A percentile compares a stretch with the other conserved stretches of the same genome.
phyloP scores from a whole-genome alignment of 1,139 yeast genomes.

The Kazachstania sp. region DNA sequence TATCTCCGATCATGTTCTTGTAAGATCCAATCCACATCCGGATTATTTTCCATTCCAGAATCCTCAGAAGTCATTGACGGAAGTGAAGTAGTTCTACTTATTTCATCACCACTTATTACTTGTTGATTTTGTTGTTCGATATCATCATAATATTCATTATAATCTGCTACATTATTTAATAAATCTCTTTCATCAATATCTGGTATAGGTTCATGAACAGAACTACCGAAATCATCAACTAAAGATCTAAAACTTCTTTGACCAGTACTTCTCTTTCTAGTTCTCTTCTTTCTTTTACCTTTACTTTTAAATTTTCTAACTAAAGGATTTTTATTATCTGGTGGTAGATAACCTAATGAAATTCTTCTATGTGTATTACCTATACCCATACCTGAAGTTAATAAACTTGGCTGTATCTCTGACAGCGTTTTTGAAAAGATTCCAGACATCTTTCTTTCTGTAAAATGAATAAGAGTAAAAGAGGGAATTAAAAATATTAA shows the following conservation, averaged over 20 bases:
- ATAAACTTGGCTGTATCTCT: slow-evolving; percentile 31
- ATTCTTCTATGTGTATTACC: slow-evolving; percentile 38
- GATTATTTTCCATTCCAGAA: slow-evolving; percentile 38
- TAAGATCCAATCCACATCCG: slow-evolving; percentile 54
- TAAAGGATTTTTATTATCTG: slow-evolving; percentile 59
- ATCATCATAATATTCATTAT: slow-evolving; percentile 36
- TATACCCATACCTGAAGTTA: slow-evolving; percentile 35
- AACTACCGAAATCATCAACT: slow-evolving; percentile 32
- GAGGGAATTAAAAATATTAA: neutral
- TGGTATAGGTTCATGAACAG: slow-evolving; percentile 23
- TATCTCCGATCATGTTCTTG: slow-evolving; percentile 61
- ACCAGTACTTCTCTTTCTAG: slow-evolving; percentile 35
- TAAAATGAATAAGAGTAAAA: neutral
- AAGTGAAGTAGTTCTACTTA: slow-evolving; percentile 40
- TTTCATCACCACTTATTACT: slow-evolving; percentile 30
- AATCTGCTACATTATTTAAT: slow-evolving; percentile 33
- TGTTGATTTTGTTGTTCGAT: slow-evolving; percentile 32
- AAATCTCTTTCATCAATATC: slow-evolving; percentile 17
- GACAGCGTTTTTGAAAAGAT: slow-evolving; percentile 27
- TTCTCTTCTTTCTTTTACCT: slow-evolving; percentile 13
- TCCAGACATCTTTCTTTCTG: slow-evolving; percentile 20
- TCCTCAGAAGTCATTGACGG: slow-evolving; percentile 54
- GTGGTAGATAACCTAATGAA: slow-evolving; percentile 54
- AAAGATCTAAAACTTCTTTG: slow-evolving; percentile 56
- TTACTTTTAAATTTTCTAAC: slow-evolving; percentile 44